These are phyloP conservation scores for Candida odintsovae DNA, from an alignment of 805 yeast genomes.

Conservation along the genomic window DNA sequence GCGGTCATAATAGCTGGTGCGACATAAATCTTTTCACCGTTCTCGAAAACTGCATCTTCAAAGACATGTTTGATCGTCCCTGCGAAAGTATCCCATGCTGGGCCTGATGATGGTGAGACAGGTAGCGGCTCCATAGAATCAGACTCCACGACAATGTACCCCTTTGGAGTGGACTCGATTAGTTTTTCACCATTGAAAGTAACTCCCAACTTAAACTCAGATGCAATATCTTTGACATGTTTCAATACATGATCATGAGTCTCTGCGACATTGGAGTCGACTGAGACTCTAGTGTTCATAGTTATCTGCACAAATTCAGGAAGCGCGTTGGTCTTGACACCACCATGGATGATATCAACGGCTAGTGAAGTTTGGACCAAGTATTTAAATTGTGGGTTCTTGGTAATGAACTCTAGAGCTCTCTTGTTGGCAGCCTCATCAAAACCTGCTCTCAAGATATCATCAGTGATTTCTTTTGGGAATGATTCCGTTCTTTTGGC, in stretches of 20 bases:
- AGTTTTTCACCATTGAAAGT: slow-evolving; percentile 12
- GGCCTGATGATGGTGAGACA: slow-evolving; percentile 10
- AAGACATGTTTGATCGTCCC: slow-evolving; percentile 43
- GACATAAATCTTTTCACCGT: slow-evolving; percentile 47
- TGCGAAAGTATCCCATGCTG: slow-evolving; percentile 16
- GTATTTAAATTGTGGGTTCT: slow-evolving; percentile 7
- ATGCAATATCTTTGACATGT: slow-evolving; percentile 12
- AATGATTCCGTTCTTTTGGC: slow-evolving; percentile 40
- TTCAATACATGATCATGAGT: slow-evolving; percentile 25
- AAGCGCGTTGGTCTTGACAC: slow-evolving; percentile 69
- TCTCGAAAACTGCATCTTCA: slow-evolving; percentile 42
- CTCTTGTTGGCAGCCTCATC: slow-evolving; percentile 30
- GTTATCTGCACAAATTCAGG: slow-evolving; percentile 50
- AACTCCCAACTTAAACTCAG: slow-evolving; percentile 18
- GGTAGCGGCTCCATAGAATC: slow-evolving; percentile 11
- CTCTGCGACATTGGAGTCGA: slow-evolving; percentile 44
- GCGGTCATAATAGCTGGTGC: slow-evolving; percentile 44
- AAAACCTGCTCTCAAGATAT: slow-evolving; percentile 31
- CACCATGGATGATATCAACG: slow-evolving; percentile 46
- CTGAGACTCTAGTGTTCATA: slow-evolving; percentile 59
- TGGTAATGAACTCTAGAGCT: slow-evolving; percentile 25
- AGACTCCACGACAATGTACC: slow-evolving; percentile 21
- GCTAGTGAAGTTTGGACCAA: slow-evolving; percentile 21
- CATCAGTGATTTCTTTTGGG: slow-evolving; percentile 21
- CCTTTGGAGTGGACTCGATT: slow-evolving; percentile 19